phyloP scores from a whole-genome alignment of 73 alveolate genomes.

The Tetrahymena elliotti region DNA sequence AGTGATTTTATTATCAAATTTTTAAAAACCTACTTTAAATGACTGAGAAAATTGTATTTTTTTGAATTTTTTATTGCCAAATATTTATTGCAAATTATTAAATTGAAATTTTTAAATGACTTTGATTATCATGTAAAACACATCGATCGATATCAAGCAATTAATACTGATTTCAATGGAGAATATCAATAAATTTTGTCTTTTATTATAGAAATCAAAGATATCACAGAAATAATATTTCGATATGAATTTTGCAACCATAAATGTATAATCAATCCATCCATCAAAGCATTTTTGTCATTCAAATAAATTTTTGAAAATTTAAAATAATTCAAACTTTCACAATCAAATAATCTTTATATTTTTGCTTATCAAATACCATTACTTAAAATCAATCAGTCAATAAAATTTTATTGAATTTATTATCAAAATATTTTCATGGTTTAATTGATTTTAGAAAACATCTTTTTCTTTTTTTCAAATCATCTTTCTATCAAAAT shows the following conservation, averaged over 20 bases:
- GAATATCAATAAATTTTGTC: no score
- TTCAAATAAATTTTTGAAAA: background rate
- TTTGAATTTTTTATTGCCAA: background rate
- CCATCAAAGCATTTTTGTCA: background rate
- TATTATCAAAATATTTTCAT: no score
- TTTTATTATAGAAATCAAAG: background rate
- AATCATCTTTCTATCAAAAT: no score
- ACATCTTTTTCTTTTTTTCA: no score
- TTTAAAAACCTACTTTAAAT: background rate
- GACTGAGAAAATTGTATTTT: background rate
- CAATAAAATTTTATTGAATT: no score
- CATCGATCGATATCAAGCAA: background rate
- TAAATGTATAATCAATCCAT: background rate
- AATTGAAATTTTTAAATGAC: background rate
- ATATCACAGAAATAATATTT: background rate
- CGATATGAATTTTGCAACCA: background rate
- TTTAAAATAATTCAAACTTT: background rate
- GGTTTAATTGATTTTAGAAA: no score
- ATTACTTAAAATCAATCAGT: no score
- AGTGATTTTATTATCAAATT: background rate
- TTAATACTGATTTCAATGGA: background rate
- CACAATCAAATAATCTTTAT: no score
- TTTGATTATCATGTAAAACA: background rate
- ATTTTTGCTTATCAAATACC: no score
- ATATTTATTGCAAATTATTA: background rate